Evolutionary conservation across 306 rosid genomes (phyloP).

Genomic region (Mucuna pruriens): DNA sequence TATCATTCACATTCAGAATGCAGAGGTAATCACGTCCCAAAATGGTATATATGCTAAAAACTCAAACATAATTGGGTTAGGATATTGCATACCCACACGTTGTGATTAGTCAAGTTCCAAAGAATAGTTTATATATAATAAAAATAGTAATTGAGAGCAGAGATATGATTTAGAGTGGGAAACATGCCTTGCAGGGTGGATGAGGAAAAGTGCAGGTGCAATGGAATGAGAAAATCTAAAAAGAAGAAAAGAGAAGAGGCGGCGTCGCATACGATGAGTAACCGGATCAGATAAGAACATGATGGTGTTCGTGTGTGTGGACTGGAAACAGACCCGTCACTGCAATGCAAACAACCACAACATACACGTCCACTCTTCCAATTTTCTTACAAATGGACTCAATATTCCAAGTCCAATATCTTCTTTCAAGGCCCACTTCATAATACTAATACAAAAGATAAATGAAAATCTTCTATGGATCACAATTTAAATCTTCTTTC

Average conservation of each 20-base stretch:
- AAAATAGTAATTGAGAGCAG: not conserved
- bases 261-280: not conserved
- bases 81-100: not conserved
- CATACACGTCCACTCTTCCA: conserved; percentile 38
- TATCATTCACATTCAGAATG: not conserved
- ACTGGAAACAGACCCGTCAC: conserved; percentile 42
- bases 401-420: not conserved
- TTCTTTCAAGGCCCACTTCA: conserved; percentile 28
- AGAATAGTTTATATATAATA: not conserved
- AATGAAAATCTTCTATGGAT: not conserved
- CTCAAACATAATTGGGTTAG: not conserved
- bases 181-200: conserved; percentile 27
- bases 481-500: not conserved
- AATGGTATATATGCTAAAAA: not conserved
- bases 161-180: not conserved
- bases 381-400: conserved; percentile 7
- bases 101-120: not conserved
- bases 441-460: not conserved
- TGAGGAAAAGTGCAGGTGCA: not conserved
- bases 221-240: not conserved
- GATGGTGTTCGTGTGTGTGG: conserved; percentile 55
- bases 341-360: conserved; percentile 15
- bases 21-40: not conserved
- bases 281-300: conserved; percentile 45
- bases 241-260: not conserved